Evolutionary conservation across 345 rosid genomes (phyloP).

Genomic region (Combretum micranthum): DNA sequence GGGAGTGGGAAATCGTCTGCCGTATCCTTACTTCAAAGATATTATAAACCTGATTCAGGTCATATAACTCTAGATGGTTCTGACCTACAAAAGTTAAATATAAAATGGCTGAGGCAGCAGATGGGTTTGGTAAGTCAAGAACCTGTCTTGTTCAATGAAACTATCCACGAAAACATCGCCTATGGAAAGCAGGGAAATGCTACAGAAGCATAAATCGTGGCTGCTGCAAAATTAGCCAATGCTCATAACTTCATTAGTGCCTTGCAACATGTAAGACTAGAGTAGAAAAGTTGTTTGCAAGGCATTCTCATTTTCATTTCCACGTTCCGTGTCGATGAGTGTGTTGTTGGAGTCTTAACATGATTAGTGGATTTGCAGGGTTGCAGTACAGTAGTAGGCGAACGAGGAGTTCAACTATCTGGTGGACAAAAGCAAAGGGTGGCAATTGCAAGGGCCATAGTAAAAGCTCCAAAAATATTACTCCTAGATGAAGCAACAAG

Average conservation of each 20-base stretch:
- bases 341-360: too few relatives aligned
- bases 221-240: constrained; percentile 72
- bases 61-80: constrained; percentile 65
- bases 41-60: constrained; percentile 78
- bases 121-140: constrained; percentile 85
- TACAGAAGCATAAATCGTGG: constrained; percentile 56
- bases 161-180: constrained; percentile 69
- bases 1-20: constrained; percentile 86
- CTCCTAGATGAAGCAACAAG: constrained; percentile 31
- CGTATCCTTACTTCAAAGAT: constrained; percentile 62
- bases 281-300: too few relatives aligned
- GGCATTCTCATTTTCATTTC: too few relatives aligned
- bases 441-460: constrained; percentile 28
- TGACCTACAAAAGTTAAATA: constrained; percentile 45
- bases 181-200: constrained; percentile 74
- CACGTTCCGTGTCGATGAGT: too few relatives aligned
- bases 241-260: constrained; percentile 77
- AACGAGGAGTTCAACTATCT: constrained; percentile 27
- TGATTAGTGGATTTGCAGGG: constrained; percentile 9
- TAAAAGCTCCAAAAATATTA: constrained; percentile 23
- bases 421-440: constrained; percentile 31
- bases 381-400: constrained; percentile 23
- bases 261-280: constrained; percentile 45
- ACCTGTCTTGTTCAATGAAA: constrained; percentile 63
- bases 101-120: constrained; percentile 76